Conservation (phyloP, 1,284 basidiomycete species). For the Papiliotrema fonsecae region DNA sequence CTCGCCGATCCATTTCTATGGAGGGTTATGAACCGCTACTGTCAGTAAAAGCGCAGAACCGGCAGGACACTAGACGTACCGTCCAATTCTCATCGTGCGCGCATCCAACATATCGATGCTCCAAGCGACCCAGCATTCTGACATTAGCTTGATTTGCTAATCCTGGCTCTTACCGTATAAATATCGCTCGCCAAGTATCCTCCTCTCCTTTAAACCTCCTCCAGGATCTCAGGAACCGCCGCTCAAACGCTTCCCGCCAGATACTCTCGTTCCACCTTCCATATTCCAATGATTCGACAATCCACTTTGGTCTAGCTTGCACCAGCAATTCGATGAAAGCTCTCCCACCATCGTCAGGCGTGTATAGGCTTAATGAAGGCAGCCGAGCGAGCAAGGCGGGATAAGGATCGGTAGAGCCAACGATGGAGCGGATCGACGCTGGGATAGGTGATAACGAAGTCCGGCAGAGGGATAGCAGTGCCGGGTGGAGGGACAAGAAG, state of each 20-base stretch:
- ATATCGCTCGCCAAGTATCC: slow-evolving; percentile 39
- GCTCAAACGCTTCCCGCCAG: slow-evolving; percentile 39
- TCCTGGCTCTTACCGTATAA: slow-evolving; percentile 23
- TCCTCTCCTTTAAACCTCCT: slow-evolving; percentile 29
- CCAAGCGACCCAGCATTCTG: slow-evolving; percentile 32
- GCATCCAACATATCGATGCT: slow-evolving; percentile 37
- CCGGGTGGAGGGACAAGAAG: slow-evolving; percentile 30
- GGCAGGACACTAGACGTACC: slow-evolving; percentile 13
- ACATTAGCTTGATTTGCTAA: neutral
- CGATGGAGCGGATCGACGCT: slow-evolving; percentile 12
- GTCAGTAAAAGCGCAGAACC: neutral
- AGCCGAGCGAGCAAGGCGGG: slow-evolving; percentile 26
- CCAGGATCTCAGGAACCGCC: slow-evolving; percentile 42
- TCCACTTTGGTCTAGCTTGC: slow-evolving; percentile 34
- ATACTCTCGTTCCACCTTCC: slow-evolving; percentile 27
- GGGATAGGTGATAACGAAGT: slow-evolving; percentile 36
- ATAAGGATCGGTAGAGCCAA: slow-evolving; percentile 31
- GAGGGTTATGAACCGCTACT: slow-evolving; percentile 41
- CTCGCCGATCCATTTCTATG: slow-evolving; percentile 39
- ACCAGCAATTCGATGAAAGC: slow-evolving; percentile 36
- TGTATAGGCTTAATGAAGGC: slow-evolving; percentile 29
- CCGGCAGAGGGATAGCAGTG: slow-evolving; percentile 26
- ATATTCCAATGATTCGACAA: slow-evolving; percentile 36
- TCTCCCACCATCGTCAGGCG: slow-evolving; percentile 16
- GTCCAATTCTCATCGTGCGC: slow-evolving; percentile 45